Percentiles rank a stretch among this genome's conserved stretches.
Conservation (phyloP, 2,329 filamentous ascomycete genomes). For the Lachnellula suecica region DNA sequence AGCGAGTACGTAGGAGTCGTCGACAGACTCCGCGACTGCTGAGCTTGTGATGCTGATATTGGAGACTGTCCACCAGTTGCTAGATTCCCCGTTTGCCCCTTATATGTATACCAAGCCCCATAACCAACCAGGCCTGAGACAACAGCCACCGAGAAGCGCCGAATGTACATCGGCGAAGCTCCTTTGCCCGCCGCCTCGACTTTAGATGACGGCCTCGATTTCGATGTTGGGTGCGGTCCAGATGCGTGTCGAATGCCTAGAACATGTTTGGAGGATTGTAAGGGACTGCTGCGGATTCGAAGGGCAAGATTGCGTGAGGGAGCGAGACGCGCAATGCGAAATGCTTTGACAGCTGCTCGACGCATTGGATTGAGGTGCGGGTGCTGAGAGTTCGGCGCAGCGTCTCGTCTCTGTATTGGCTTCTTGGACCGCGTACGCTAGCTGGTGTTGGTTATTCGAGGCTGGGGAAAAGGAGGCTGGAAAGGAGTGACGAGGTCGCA, state of each 20-base stretch:
- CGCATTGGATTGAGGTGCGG: constrained; percentile 57
- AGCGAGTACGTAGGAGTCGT: constrained; percentile 22
- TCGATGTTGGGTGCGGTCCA: constrained; percentile 31
- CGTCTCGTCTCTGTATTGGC: constrained; percentile 13
- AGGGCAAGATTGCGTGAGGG: constrained; percentile 60
- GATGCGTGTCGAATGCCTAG: constrained; percentile 45
- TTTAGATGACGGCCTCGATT: constrained; percentile 20
- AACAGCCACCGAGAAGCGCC: constrained; percentile 65
- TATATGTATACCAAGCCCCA: constrained; percentile 75
- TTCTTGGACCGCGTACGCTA: neutral
- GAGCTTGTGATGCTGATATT: constrained; percentile 7
- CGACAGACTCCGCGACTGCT: constrained; percentile 30
- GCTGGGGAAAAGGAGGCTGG: neutral
- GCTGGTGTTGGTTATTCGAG: neutral
- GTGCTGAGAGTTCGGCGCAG: constrained; percentile 3
- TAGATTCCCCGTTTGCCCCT: constrained; percentile 33
- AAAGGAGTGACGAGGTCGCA: neutral
- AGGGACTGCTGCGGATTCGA: constrained; percentile 42
- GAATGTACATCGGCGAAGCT: constrained; percentile 69
- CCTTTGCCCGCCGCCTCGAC: constrained; percentile 4
- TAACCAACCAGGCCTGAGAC: constrained; percentile 69
- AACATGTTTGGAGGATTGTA: constrained; percentile 40
- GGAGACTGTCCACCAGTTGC: constrained; percentile 2
- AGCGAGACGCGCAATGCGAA: constrained; percentile 67
- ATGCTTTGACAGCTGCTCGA: constrained; percentile 66